Evolutionary conservation across 78 protist species (phyloP).

Genomic region (Dictyostelium citrinum): DNA sequence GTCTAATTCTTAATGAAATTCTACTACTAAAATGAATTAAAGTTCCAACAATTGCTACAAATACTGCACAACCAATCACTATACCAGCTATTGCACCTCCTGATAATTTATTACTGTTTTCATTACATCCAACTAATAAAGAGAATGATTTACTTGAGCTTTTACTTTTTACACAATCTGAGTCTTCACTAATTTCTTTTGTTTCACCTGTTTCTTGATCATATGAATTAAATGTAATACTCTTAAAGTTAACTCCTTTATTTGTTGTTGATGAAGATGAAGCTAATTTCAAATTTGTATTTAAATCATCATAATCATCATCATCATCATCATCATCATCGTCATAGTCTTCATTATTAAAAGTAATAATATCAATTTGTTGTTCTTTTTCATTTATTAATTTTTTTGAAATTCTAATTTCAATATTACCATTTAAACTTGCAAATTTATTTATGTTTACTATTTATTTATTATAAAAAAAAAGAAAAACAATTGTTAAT

Average conservation of each 20-base stretch:
- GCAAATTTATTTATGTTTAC: not conserved
- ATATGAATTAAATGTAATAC: not conserved
- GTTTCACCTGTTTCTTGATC: not conserved
- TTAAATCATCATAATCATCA: not conserved
- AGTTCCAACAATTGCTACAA: not conserved
- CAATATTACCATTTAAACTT: not conserved
- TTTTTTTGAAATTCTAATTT: not conserved
- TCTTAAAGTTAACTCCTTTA: not conserved
- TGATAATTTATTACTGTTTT: not conserved
- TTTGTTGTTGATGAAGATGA: not conserved
- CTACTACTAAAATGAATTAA: not conserved
- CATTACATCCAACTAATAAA: not conserved
- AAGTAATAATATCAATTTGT: not conserved
- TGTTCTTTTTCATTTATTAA: not conserved
- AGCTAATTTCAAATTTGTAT: not conserved
- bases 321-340: not conserved
- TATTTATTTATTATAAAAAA: not conserved
- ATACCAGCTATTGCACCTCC: not conserved
- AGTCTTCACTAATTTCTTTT: not conserved
- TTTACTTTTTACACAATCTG: not conserved
- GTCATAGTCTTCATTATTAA: not conserved
- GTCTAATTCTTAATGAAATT: not conserved
- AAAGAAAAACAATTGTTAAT: not conserved
- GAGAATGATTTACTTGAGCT: not conserved
- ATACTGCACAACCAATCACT: not conserved